Evolutionary conservation across 108 stramenopile species (phyloP), one percentile per base, ranked within the genome.

Genomic region (Thalassiosira profunda): DNA sequence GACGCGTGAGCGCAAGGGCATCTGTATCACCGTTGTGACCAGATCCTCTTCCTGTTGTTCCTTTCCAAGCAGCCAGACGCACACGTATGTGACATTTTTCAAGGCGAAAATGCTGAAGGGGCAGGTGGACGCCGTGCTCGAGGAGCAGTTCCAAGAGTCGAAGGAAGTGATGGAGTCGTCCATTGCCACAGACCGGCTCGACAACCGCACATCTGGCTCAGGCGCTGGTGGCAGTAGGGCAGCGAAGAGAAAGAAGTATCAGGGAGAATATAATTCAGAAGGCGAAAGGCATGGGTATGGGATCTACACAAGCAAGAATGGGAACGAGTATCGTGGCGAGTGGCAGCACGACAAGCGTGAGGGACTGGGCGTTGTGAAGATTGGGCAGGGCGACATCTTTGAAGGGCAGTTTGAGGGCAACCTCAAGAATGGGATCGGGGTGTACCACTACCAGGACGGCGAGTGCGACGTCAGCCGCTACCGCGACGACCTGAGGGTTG

Each of bases 201-300:
- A 37, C 25, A 41, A 21, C 28, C 0, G 18, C 18, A 18, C 18
- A 6, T 46, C 55, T 30, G 29, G 57, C 18, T 4, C 37, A 23
- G 10, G 45, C 2, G 43, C 57, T 40, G 23, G 25, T 11, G 15
- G 40, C 2, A 60, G 55, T 21, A 63, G 40, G 36, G 57, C 61
- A 29, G 26, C 38, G 48, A 44, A 51, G 37, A 62, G 17, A 12
- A 63, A 42, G 58, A 76, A 67, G 51, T 76, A 76, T 55, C 49
- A 55, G 10, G 74, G 74, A 28, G 74, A 76, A 8, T 62, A 55
- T 15, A 76, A 76, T 55, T 43, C 61, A 54, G 43, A 53, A 14
- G 58, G 59, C 1, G 52, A 76, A 46, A 30, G 66, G n/a, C 74
- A 76, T 55, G 74, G 74, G 12, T 76, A 76, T 49, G 74, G 74